Evolutionary conservation across 2,329 filamentous ascomycete species (phyloP).

Genomic region (Beauveria medogensis): DNA sequence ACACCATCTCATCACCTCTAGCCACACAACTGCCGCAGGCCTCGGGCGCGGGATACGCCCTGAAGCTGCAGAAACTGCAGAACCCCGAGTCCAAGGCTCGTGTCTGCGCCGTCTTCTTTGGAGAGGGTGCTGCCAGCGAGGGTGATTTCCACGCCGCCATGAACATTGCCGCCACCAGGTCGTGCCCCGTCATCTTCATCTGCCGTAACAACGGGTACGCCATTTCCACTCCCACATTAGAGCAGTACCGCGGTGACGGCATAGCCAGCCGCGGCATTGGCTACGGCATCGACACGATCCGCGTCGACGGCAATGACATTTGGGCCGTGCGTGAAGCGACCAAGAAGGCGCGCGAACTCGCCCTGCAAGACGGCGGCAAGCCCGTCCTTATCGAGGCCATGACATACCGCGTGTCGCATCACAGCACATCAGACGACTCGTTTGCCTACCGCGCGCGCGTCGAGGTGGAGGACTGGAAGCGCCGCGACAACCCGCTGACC

Average conservation of each 20-base stretch:
- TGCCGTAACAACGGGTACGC: conserved; percentile 92
- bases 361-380: conserved; percentile 69
- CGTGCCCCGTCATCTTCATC: conserved; percentile 82
- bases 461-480: conserved; percentile 94
- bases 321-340: conserved; percentile 81
- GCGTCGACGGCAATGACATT: conserved; percentile 91
- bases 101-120: conserved; percentile 78
- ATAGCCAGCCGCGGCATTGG: conserved; percentile 81
- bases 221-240: conserved; percentile 80
- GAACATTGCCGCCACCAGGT: conserved; percentile 82
- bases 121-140: conserved; percentile 82
- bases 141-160: conserved; percentile 88
- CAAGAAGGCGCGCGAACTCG: conserved; percentile 66
- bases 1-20: conserved; percentile 75
- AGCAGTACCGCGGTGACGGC: conserved; percentile 86
- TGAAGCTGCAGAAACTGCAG: conserved; percentile 71
- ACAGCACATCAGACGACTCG: conserved; percentile 93
- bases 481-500: conserved; percentile 81
- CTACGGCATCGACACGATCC: conserved; percentile 89
- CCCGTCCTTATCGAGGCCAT: conserved; percentile 90
- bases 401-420: conserved; percentile 96
- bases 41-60: conserved; percentile 75
- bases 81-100: conserved; percentile 60
- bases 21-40: conserved; percentile 88
- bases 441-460: conserved; percentile 91